phyloP scores from a whole-genome alignment of 306 rosid species.

The Abrus pulchellus region DNA sequence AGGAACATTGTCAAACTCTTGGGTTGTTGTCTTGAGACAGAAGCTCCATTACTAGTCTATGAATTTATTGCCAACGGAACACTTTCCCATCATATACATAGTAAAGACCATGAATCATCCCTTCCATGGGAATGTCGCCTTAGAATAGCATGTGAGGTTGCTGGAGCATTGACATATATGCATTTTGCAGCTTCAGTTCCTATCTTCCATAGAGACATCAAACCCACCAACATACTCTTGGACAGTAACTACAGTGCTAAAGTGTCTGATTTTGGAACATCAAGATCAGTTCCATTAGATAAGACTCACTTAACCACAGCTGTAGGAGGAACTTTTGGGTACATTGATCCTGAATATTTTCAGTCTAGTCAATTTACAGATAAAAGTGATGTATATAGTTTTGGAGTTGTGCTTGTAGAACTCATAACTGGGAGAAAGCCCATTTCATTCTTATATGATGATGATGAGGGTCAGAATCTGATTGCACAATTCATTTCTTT shows the following conservation, averaged over 20 bases:
- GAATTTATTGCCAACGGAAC: conserved; percentile 71
- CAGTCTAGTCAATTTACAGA: conserved; percentile 65
- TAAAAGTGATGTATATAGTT: conserved; percentile 65
- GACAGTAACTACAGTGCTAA: conserved; percentile 57
- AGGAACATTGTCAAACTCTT: conserved; percentile 62
- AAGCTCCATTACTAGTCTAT: conserved; percentile 65
- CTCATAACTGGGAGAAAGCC: conserved; percentile 62
- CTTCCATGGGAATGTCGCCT: conserved; percentile 62
- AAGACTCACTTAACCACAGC: conserved; percentile 69
- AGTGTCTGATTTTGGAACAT: conserved; percentile 65
- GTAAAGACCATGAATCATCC: conserved; percentile 39
- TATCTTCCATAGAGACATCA: conserved; percentile 71
- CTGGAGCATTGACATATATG: conserved; percentile 75
- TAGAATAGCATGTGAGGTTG: conserved; percentile 68
- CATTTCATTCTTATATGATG: conserved; percentile 38
- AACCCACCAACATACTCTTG: conserved; percentile 67
- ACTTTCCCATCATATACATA: conserved; percentile 57
- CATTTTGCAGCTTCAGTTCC: conserved; percentile 73
- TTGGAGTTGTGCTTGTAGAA: conserved; percentile 71
- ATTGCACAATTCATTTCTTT: conserved; percentile 54
- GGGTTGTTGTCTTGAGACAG: conserved; percentile 72
- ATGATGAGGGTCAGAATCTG: conserved; percentile 53
- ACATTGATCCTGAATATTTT: conserved; percentile 76
- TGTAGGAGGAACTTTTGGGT: conserved; percentile 73
- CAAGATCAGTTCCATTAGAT: conserved; percentile 65